Evolutionary conservation across 805 yeast species (phyloP), one percentile per base, ranked within the genome.

Genomic region (Citeromyces nyonsensis): DNA sequence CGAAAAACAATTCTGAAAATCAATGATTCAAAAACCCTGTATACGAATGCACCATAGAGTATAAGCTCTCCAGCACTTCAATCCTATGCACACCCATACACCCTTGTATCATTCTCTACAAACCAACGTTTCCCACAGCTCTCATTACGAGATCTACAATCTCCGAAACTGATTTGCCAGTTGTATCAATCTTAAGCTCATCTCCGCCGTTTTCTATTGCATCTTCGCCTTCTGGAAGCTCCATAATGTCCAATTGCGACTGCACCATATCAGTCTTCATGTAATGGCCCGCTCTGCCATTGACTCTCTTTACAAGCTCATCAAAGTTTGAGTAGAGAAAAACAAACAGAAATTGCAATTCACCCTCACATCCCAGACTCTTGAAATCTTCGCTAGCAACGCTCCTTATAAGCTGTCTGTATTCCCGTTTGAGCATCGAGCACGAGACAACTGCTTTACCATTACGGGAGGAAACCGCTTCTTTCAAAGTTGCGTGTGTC

Each of bases 221-320:
- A 22, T 54, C 57, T 3, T 45, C 56, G 3, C 48, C 59, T 10
- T 43, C 29, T 0, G 96, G 95, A 4, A 81, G 53, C 49, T 85
- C 80, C 68, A 83, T 65, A 35, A 72, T 74, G 10, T 61, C 71
- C 40, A 74, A 76, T 50, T 86, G 96, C 13, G 85, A 73, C 37
- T 69, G 63, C 33, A 85, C 72, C 95, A 86, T 83, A 38, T 71
- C 67, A 4, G 76, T 65, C 48, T 86, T 86, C 94, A 91, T 85
- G 50, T 66, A 91, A 48, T 91, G 98, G 31, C 71, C 70, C 42
- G 67, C 50, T 41, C 98, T 63, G n/a, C 51, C 46, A 5, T 56
- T 55, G 34, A 85, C 79, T 33, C 97, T 63, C 24, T 55, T 47
- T 10, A 68, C 38, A 29, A 86, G 64, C 39, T 66, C 78, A 6